Base-by-base conservation (phyloP, 2,329 filamentous ascomycete species). In the Ophiocordyceps camponoti-rufipedis region DNA sequence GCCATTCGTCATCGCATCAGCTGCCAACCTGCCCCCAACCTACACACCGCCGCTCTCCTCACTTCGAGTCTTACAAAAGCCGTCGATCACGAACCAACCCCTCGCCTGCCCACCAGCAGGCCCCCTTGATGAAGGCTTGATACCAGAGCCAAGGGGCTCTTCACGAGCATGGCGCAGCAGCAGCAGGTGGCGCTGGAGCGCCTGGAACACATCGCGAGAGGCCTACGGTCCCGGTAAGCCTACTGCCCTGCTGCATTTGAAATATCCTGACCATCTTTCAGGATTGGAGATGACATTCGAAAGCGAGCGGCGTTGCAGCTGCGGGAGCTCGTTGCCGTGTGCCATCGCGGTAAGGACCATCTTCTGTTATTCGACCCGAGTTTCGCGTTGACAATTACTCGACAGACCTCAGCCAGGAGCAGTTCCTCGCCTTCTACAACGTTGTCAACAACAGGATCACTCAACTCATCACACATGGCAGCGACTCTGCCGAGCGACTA, bases 401-500 rank as follows among this genome's bases (percentile, higher is more conserved):
- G 42, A 29, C 49, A 77, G 91, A 96, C 64, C 75, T 91, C 58
- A 75, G 77, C 23, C 74, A 82, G 45, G 86, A 91, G 57, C 79
- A 82, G 51, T 96, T 96, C 63, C 63, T 65, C 40, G 51, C 60
- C 35, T 75, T 78, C 52, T 77, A 75, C 58, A 71, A 69, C 49
- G 61, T 62, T 23, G 70, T 78, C 45, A 75, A 76, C 52, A 69
- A 68, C 48, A 70, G 68, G 48, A 74, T 77, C 40, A 76, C 72
- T 28, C 64, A 65, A 38, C 63, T 96, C 52, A 86, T 94, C 49
- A 79, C 86, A 43, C 85, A 89, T 60, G 85, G 87, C 51, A 82
- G 76, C 65, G 88, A 94, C 60, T 82, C 85, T 5, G 79, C 81
- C 54, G 91, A 98, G 59, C 82, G 87, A 48, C 78, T 95, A 47